Percentiles rank a stretch among this genome's conserved stretches.
Conservation (phyloP, 1,139 yeast genomes). For the Hemisphaericaspora xylofermentans region DNA sequence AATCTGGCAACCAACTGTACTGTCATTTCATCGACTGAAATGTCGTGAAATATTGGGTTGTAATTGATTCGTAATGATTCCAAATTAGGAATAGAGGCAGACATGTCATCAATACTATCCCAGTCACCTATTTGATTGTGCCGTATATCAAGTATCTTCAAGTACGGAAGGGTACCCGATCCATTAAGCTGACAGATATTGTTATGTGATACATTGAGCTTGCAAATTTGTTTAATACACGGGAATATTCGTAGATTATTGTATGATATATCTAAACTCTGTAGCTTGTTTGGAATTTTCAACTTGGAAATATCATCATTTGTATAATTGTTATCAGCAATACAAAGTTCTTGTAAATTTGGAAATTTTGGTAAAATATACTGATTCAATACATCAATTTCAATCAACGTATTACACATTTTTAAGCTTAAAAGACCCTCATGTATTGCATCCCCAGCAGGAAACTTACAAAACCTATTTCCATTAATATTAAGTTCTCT, state of each 20-base stretch:
- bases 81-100: slow-evolving; percentile 36
- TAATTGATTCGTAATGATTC: slow-evolving; percentile 45
- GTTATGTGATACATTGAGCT: slow-evolving; percentile 29
- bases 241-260: slow-evolving; percentile 41
- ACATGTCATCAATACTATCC: slow-evolving; percentile 45
- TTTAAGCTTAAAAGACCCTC: slow-evolving; percentile 22
- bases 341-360: slow-evolving; percentile 35
- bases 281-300: slow-evolving; percentile 15
- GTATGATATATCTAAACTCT: slow-evolving; percentile 43
- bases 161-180: not conserved
- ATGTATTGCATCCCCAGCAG: slow-evolving; percentile 22
- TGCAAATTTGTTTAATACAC: slow-evolving; percentile 5
- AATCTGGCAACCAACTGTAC: slow-evolving; percentile 52
- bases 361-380: slow-evolving; percentile 42
- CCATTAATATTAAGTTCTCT: slow-evolving; percentile 58
- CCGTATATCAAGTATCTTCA: slow-evolving; percentile 44
- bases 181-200: slow-evolving; percentile 3
- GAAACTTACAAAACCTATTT: slow-evolving; percentile 47
- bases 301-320: slow-evolving; percentile 20
- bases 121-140: slow-evolving; percentile 47
- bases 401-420: slow-evolving; percentile 32
- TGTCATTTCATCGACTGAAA: slow-evolving; percentile 37
- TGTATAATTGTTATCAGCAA: slow-evolving; percentile 48
- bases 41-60: slow-evolving; percentile 49
- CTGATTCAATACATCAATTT: slow-evolving; percentile 19